Percentiles rank a stretch among this genome's conserved stretches.
phyloP scores from a whole-genome alignment of 2,329 filamentous ascomycete species.

The Anisogramma anomala region DNA sequence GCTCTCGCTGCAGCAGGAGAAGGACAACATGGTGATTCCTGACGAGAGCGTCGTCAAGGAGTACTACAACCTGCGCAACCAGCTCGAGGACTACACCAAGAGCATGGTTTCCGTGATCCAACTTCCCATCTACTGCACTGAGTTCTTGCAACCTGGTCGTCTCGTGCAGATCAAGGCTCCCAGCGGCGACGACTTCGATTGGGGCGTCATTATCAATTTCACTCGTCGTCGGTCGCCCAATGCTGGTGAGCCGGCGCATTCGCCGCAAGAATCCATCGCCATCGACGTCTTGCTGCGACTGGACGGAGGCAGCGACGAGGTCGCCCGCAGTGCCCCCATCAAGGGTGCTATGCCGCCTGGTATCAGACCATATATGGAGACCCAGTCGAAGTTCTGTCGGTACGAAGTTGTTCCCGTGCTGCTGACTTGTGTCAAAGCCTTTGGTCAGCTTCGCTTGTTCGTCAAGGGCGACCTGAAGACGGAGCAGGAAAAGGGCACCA shows the following conservation, averaged over 20 bases:
- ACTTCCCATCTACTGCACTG: conserved; percentile 74
- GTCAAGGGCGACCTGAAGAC: conserved; percentile 65
- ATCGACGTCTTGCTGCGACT: conserved; percentile 68
- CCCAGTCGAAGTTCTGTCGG: conserved; percentile 45
- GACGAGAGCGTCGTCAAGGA: conserved; percentile 86
- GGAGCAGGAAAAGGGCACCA: conserved; percentile 51
- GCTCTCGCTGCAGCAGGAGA: conserved; percentile 63
- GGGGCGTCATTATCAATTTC: conserved; percentile 79
- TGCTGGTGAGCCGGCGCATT: conserved; percentile 54
- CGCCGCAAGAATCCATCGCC: conserved; percentile 66
- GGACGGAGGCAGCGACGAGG: conserved; percentile 37
- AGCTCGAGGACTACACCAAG: conserved; percentile 69
- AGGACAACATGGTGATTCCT: conserved; percentile 61
- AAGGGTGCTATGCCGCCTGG: conserved; percentile 55
- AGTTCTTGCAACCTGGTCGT: conserved; percentile 79
- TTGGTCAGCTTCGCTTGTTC: conserved; percentile 75
- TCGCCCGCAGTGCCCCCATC: conserved; percentile 40
- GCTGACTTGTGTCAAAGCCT: conserved; percentile 71
- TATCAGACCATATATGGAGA: conserved; percentile 42
- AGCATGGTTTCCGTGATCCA: conserved; percentile 90
- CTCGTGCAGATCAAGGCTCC: conserved; percentile 74
- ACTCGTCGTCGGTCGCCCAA: conserved; percentile 54
- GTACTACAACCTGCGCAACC: conserved; percentile 82
- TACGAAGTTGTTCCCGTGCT: conserved; percentile 81
- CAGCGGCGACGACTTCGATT: conserved; percentile 72